phyloP scores from a whole-genome alignment of 192 early-diverging fungal species.

The Backusella tuberculispora region DNA sequence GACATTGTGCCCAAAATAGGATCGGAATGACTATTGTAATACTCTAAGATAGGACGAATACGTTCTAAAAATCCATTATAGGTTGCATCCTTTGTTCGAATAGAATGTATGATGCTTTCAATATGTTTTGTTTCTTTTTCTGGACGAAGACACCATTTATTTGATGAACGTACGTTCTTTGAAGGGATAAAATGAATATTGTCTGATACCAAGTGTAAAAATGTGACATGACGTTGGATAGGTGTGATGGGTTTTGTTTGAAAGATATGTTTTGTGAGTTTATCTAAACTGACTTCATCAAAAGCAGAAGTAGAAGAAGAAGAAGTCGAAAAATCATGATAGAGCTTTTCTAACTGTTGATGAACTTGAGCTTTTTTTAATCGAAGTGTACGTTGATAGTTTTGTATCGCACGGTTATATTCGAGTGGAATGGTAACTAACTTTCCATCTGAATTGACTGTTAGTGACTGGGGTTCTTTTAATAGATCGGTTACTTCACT shows the following conservation, averaged over 20 bases:
- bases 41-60: slow-evolving; percentile 41
- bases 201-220: slow-evolving; percentile 60
- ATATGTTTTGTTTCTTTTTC: slow-evolving; percentile 48
- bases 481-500: slow-evolving; percentile 10
- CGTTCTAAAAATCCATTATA: slow-evolving; percentile 57
- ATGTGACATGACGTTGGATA: slow-evolving; percentile 56
- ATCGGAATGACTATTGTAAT: slow-evolving; percentile 30
- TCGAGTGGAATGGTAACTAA: slow-evolving; percentile 28
- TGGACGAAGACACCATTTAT: slow-evolving; percentile 54
- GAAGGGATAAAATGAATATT: slow-evolving; percentile 54
- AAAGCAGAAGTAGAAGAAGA: slow-evolving; percentile 39
- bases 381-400: slow-evolving; percentile 40
- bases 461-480: slow-evolving; percentile 7
- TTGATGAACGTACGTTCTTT: slow-evolving; percentile 49
- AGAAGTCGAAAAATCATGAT: slow-evolving; percentile 29
- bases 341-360: slow-evolving; percentile 39
- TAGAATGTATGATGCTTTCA: slow-evolving; percentile 49
- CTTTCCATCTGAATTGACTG: slow-evolving; percentile 5
- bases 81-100: slow-evolving; percentile 49
- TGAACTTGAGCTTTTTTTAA: slow-evolving; percentile 43
- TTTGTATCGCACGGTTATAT: slow-evolving; percentile 41
- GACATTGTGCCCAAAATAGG: slow-evolving; percentile 12
- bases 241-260: slow-evolving; percentile 33
- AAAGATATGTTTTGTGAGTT: neutral
- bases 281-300: neutral